These are phyloP conservation scores for Agaricus blazei DNA, from an alignment of 768 basidiomycete genomes.

Conservation along the genomic window DNA sequence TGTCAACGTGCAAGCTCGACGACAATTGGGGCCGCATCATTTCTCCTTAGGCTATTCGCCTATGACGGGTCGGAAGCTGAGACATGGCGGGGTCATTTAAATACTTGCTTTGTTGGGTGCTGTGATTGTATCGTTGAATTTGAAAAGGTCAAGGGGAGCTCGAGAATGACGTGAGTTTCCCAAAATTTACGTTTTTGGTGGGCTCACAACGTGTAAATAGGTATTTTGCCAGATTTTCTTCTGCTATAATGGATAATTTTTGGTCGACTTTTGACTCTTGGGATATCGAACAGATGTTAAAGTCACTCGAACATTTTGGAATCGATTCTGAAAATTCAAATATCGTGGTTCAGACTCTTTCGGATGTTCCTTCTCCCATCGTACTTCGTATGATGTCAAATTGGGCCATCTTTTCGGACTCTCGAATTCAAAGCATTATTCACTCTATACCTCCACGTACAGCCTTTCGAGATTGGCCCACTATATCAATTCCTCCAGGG, in stretches of 20 bases:
- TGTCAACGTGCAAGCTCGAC: conserved; percentile 56
- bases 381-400: conserved; percentile 63
- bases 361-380: conserved; percentile 41
- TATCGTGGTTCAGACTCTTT: conserved; percentile 23
- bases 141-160: conserved; percentile 56
- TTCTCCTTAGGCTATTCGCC: conserved; percentile 78
- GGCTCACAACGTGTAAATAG: conserved; percentile 30
- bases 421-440: conserved; percentile 38
- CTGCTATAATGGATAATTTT: conserved; percentile 48
- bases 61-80: conserved; percentile 58
- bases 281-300: conserved; percentile 51
- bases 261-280: conserved; percentile 60
- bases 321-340: conserved; percentile 15
- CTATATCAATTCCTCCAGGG: conserved; percentile 53
- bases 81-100: conserved; percentile 57
- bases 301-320: conserved; percentile 35
- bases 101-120: conserved; percentile 56
- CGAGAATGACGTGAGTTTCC: conserved; percentile 64
- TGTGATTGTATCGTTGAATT: conserved; percentile 65
- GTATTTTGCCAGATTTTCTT: conserved; percentile 67
- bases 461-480: conserved; percentile 46
- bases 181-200: neutral
- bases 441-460: conserved; percentile 30
- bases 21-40: conserved; percentile 66
- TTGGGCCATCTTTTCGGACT: conserved; percentile 49